Base-by-base conservation (phyloP, 2,329 filamentous ascomycete genomes). In the Alternaria brassicae region DNA sequence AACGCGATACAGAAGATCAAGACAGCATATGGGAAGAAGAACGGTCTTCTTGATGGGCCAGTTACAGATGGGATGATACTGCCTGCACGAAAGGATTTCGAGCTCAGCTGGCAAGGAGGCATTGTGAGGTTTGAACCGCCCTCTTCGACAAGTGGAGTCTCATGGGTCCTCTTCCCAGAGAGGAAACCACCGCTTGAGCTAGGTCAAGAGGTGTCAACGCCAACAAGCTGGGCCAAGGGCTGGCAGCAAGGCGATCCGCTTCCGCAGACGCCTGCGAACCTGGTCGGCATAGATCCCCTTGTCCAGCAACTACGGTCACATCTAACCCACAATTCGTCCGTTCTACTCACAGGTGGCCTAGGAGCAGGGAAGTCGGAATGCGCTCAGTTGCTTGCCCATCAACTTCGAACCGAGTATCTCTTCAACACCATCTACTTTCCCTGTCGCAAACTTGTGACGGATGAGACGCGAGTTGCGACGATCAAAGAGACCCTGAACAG, bases 321-420 rank as follows among this genome's bases (percentile, higher is more conserved):
- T 68, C 81, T 99, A 4, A 87, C 89, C 0, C 91, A 96, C 68
- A 87, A 91, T 65, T 97, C 94, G 0, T 98, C 95, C 0, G 91
- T 97, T 1, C 82, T 99, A 23, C 79, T 99, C 41, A 96, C 93
- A 0, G 95, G 95, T 37, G 92, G 91, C 0, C 86, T 97, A 65
- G 95, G 95, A 0, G 90, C 93, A 21, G 95, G 95, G 25, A 99
- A 99, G 80, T 93, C 92, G 2, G 88, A 89, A 0, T 85, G 97
- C 27, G 87, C 91, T 4, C 90, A 91, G 62, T 82, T 92, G 25
- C 80, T 98, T 27, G 92, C 90, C 1, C 88, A 91, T 72, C 85
- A 85, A 39, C 81, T 99, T 53, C 87, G 90, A 23, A 85, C 85
- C 53, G 88, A 92, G 44, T 85, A 87, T 52, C 81, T 97, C 0